Base-by-base conservation (phyloP, 2,329 filamentous ascomycete species). In the Sodiomyces alkalinus region DNA sequence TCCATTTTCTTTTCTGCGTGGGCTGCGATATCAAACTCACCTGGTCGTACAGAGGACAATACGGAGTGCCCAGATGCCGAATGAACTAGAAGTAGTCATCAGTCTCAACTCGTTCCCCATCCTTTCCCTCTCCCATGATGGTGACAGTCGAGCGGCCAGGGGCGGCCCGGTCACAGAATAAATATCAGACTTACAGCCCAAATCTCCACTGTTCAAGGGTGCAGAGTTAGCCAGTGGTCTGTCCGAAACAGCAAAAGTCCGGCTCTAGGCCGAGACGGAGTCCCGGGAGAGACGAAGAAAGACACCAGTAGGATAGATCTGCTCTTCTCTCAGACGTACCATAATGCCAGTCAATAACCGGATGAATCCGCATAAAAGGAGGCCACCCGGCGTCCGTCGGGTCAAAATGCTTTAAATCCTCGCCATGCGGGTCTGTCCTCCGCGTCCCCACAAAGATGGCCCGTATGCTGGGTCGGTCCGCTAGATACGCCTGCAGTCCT, bases 321-420 rank as follows among this genome's bases (percentile, higher is more conserved):
- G n/a, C n/a, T n/a, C n/a, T n/a, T n/a, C n/a, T n/a, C n/a, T n/a
- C n/a, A n/a, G n/a, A n/a, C n/a, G n/a, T n/a, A n/a, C n/a, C 70
- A 52, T 94, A 93, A 50, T 90, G 82, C 90, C 90, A 98, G 53
- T 98, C 90, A 46, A 98, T 86, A 7, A 98, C 80, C 0, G 90
- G 87, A 52, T 98, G 85, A 34, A 96, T 66, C 33, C 90, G 72
- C 75, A 96, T 86, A 45, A 96, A 93, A 23, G 64, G 58, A 19
- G 90, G 90, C 90, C 90, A 98, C 3, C 78, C 85, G 19, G 68
- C 61, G 52, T 96, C 90, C 4, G 90, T 98, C 28, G 66, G 68
- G 47, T 92, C 81, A 47, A 96, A 96, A 52, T 80, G 73, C 21
- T 68, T 79, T 43, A 98, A 52, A 11, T 65, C 60, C 41, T 73